Percentiles rank a stretch among this genome's conserved stretches.
Evolutionary conservation across 1,284 basidiomycete species (phyloP).

Genomic region (Xerocomus nothofagi): DNA sequence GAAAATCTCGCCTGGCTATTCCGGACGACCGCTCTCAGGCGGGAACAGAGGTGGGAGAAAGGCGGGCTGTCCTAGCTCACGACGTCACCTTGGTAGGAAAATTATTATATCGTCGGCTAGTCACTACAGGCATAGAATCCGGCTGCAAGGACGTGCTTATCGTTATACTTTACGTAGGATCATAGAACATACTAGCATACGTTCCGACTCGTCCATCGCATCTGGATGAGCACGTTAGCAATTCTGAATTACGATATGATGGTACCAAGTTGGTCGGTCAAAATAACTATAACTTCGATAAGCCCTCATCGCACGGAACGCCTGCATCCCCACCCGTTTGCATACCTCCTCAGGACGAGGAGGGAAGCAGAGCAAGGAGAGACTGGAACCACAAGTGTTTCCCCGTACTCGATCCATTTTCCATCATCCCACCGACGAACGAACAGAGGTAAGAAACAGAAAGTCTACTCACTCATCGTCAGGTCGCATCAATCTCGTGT

Average conservation of each 20-base stretch:
- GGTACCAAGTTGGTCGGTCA: conserved; percentile 19
- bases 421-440: conserved; percentile 30
- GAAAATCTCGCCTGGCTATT: conserved; percentile 91
- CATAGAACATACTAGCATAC: background rate
- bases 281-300: conserved; percentile 38
- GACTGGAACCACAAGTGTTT: conserved; percentile 29
- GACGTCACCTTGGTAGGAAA: background rate
- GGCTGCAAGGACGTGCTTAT: conserved; percentile 8
- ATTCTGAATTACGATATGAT: background rate
- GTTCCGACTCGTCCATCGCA: conserved; percentile 8
- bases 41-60: conserved; percentile 10
- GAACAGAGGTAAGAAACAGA: background rate
- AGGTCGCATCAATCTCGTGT: background rate
- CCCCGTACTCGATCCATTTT: conserved; percentile 27
- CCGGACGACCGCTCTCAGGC: conserved; percentile 55
- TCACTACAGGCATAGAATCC: background rate
- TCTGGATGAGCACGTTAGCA: conserved; percentile 12
- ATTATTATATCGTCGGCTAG: conserved; percentile 8
- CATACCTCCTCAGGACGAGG: conserved; percentile 37
- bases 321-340: conserved; percentile 24
- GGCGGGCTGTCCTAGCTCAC: conserved; percentile 6
- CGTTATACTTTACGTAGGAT: conserved; percentile 7
- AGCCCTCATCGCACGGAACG: conserved; percentile 31
- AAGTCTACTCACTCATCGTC: conserved; percentile 12
- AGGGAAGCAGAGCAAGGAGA: conserved; percentile 22